Percentiles rank a stretch among this genome's conserved stretches.
These are phyloP conservation scores for Spergularia bocconei DNA, from an alignment of 148 eudicot genomes.

Conservation along the genomic window DNA sequence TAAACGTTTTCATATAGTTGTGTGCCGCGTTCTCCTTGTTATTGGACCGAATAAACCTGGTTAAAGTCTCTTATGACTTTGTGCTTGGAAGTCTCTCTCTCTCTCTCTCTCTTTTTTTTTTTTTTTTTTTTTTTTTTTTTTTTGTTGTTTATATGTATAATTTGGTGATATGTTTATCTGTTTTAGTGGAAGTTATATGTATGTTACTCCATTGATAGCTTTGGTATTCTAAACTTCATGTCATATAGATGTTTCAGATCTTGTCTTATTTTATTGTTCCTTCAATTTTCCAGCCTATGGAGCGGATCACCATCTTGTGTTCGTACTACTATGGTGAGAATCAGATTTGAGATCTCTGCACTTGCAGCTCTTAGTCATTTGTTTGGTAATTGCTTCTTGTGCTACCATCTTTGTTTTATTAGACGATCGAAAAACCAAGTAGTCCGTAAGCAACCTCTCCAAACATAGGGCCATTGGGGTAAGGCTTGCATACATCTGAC, in stretches of 20 bases:
- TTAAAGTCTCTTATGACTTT: background rate
- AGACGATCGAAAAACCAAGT: background rate
- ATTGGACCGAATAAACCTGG: background rate
- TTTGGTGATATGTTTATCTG: background rate
- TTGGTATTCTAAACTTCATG: background rate
- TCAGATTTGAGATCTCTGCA: slow-evolving; percentile 4
- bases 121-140: too few species aligned
- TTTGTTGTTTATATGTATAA: too few species aligned
- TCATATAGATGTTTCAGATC: background rate
- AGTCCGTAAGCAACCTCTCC: too few species aligned
- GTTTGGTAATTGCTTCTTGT: background rate
- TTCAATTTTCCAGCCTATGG: slow-evolving; percentile 60
- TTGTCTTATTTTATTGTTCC: slow-evolving; percentile 2
- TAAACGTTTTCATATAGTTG: background rate
- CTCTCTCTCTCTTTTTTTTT: too few species aligned
- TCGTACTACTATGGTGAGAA: slow-evolving; percentile 88
- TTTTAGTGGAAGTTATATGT: background rate
- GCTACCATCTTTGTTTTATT: background rate
- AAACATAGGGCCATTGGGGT: too few species aligned
- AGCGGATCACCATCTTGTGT: slow-evolving; percentile 80
- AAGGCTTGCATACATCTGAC: too few species aligned
- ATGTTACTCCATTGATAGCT: background rate
- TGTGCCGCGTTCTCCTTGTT: background rate
- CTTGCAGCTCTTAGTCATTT: background rate
- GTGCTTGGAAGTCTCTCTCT: too few species aligned